phyloP scores from a whole-genome alignment of 148 eudicot species.

The Camellia granthamiana region DNA sequence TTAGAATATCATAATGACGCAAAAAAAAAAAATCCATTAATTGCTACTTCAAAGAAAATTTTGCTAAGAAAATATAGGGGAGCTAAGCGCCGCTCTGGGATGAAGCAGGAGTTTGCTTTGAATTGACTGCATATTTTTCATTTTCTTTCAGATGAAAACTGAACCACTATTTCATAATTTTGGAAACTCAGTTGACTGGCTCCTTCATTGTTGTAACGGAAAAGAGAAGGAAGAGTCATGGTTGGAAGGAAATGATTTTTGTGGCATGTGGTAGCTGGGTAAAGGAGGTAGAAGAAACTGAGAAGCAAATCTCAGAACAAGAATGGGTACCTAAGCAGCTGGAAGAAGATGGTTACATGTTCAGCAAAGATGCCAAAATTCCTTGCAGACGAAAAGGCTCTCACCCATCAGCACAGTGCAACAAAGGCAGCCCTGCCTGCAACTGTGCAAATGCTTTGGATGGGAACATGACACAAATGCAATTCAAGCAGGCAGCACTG shows the following conservation, averaged over 20 bases:
- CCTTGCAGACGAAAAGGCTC: background rate
- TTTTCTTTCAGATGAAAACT: constrained; percentile 1
- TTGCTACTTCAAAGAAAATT: background rate
- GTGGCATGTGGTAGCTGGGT: background rate
- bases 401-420: too few species aligned
- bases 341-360: background rate
- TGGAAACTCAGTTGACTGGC: background rate
- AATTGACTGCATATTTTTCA: too few species aligned
- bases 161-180: background rate
- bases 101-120: background rate
- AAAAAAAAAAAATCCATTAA: background rate
- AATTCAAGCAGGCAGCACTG: background rate
- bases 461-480: background rate
- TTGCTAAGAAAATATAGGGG: background rate
- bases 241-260: background rate
- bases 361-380: background rate
- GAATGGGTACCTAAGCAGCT: background rate
- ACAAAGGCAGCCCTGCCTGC: background rate
- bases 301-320: background rate
- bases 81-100: background rate
- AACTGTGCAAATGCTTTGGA: background rate
- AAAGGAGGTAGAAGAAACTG: background rate
- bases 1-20: background rate
- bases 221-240: background rate
- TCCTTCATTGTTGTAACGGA: background rate